A percentile compares a stretch with the other conserved stretches of the same genome.
These are phyloP conservation scores for Haematococcus lacustris DNA, from an alignment of 139 green algal genomes.

Conservation along the genomic window DNA sequence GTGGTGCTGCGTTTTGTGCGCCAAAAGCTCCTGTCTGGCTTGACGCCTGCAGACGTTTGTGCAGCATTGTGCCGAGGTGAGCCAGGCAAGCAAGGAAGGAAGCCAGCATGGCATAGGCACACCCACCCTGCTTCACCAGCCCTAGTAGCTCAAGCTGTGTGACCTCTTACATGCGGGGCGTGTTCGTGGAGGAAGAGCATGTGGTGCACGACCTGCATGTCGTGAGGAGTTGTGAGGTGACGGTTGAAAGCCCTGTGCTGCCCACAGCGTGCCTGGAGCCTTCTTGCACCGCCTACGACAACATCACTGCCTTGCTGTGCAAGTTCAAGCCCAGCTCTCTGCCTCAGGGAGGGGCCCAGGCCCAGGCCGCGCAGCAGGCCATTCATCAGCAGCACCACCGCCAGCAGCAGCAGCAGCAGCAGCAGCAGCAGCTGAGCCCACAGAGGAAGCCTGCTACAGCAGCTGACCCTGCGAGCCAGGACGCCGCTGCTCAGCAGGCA, in stretches of 20 bases:
- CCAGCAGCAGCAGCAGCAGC: too few relatives aligned
- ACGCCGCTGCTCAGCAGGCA: too few relatives aligned
- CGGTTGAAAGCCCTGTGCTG: background rate
- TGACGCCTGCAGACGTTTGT: constrained; percentile 4
- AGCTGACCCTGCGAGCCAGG: too few relatives aligned
- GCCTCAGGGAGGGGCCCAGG: background rate
- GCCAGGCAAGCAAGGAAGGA: too few relatives aligned
- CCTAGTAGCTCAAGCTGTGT: background rate
- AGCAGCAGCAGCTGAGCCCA: too few relatives aligned
- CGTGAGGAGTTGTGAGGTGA: background rate
- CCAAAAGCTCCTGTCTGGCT: constrained; percentile 8
- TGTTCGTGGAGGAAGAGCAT: background rate
- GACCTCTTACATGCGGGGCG: background rate
- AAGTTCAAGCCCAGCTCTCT: background rate
- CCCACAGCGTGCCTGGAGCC: constrained; percentile 20
- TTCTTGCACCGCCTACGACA: constrained; percentile 23
- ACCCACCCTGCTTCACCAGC: too few relatives aligned
- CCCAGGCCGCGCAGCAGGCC: too few relatives aligned
- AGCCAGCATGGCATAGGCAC: too few relatives aligned
- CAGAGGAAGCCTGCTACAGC: too few relatives aligned
- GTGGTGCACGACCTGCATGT: too few relatives aligned
- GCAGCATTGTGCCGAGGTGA: constrained; percentile 3
- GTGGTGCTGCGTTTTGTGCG: constrained; percentile 8
- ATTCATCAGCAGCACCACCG: too few relatives aligned
- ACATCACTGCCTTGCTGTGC: constrained; percentile 17